Base-by-base conservation (phyloP, 1,139 yeast genomes). In the Blastobotrys apis region DNA sequence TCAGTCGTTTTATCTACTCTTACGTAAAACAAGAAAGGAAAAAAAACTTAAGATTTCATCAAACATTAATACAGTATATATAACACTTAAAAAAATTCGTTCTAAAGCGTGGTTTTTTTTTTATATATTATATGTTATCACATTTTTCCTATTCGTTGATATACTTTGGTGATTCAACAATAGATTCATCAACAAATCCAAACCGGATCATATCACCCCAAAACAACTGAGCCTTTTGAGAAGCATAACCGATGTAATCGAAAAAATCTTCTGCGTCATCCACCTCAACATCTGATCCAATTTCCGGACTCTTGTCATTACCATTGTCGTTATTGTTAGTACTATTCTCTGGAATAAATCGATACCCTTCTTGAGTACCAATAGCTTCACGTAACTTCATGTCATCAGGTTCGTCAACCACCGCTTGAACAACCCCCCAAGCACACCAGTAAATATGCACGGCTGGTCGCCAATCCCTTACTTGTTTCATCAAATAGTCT, bases 351-450 rank as follows among this genome's bases (percentile, higher is more conserved):
- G 20, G 17, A 19, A 19, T 27, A 40, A 62, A 58, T 30, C 51
- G 52, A 52, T 65, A 65, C 15, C 66, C 67, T 32, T 51, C 49
- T 17, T 51, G 52, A 15, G 31, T 17, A 30, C 55, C 58, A 34
- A 47, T 42, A 22, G 58, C 52, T 39, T 63, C 60, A 23, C 67
- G 53, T 25, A 44, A 41, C 33, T 47, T 43, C 20, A 47, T 21
- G 27, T 56, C 53, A 33, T 55, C 49, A 6, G 47, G 53, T 5
- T 53, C 59, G 39, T 64, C 67, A 5, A 55, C 47, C 3, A 64
- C 67, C 3, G 71, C 67, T 64, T 85, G 95, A 36, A 92, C 77
- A 44, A 92, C 73, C 0, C 95, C 97, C 98, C 98, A 92, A 22
- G 88, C 62, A 22, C 84, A 75, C 98, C 98, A 92, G 59, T 75